Base-by-base conservation (phyloP, 176 grass and related monocot genomes). In the Cenchrus fungigraminus region DNA sequence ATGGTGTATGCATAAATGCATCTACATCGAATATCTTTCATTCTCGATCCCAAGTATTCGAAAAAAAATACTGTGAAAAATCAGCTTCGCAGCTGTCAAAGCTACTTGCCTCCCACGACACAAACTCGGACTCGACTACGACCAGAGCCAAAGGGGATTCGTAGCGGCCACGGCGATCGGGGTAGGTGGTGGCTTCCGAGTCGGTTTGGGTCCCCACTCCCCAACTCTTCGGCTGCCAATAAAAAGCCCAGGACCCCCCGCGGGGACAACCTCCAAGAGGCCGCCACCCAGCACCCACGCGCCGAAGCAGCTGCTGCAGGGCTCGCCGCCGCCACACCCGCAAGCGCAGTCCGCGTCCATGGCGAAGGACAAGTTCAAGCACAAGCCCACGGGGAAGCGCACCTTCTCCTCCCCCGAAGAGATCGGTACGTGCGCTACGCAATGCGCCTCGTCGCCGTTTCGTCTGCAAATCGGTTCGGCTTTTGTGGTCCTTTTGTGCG, bases 321-420 rank as follows among this genome's bases (percentile, higher is more conserved):
- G 50, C 68, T 89, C 80, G 61, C 5, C 45, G 45, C 63, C 37
- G 22, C 72, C 73, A 44, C 73, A 61, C 25, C 59, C 59, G 9
- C 59, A 28, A 62, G 59, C 6, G 75, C 37, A 5, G 45, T 34
- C 12, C 59, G 76, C 83, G 59, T 8, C 83, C 85, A 97, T 97
- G 95, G 92, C 87, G 15, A 91, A 87, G 71, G 95, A 88, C n/a
- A 97, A 91, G 88, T 95, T 93, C 81, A 97, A 97, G 91, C 91
- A 85, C 55, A 98, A 98, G 91, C 95, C 92, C 40, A 98, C 93
- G 42, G 92, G 95, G 54, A 34, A 82, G 74, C 82, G 95, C 40
- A 91, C 84, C 84, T 98, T 98, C 90, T 98, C 95, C 85, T 78
- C 68, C 28, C 75, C 70, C 8, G 93, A 95, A 76, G 91, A 95